These are phyloP conservation scores for Trematosphaeria pertusa DNA, from an alignment of 2,329 filamentous ascomycete genomes.

Conservation along the genomic window DNA sequence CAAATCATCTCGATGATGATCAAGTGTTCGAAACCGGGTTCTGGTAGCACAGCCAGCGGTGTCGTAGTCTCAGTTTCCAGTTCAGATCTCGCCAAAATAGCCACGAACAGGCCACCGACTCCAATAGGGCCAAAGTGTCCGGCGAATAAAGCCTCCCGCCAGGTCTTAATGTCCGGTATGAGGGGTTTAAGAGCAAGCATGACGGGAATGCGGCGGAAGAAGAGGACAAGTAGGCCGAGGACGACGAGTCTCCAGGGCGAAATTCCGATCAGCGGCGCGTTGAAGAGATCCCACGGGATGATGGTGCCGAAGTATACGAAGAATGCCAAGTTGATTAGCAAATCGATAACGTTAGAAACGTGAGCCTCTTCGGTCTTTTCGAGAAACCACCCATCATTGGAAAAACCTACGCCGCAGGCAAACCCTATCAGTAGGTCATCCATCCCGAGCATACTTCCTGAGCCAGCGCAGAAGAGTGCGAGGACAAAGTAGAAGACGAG, in stretches of 20 bases:
- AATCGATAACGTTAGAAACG: conserved; percentile 98
- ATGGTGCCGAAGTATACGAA: conserved; percentile 98
- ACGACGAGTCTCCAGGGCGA: conserved; percentile 91
- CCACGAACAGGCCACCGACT: conserved; percentile 94
- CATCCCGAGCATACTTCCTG: conserved; percentile 86
- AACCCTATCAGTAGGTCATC: conserved; percentile 96
- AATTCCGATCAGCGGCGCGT: conserved; percentile 73
- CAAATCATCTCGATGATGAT: conserved; percentile 85
- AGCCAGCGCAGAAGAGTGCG: conserved; percentile 93
- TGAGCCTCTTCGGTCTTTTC: conserved; percentile 98
- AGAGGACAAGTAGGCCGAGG: conserved; percentile 88
- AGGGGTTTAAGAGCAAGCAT: conserved; percentile 91
- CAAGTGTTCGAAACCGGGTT: conserved; percentile 66
- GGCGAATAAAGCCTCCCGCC: conserved; percentile 95
- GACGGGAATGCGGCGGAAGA: conserved; percentile 94
- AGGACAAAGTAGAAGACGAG: conserved; percentile 98
- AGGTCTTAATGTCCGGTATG: conserved; percentile 97
- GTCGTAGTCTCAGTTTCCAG: conserved; percentile 78
- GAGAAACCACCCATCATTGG: conserved; percentile 98
- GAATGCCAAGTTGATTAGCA: conserved; percentile 95
- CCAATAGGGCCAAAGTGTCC: conserved; percentile 98
- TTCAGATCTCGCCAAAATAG: conserved; percentile 91
- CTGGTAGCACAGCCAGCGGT: conserved; percentile 70
- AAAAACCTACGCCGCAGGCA: conserved; percentile 95
- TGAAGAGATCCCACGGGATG: conserved; percentile 94